Evolutionary conservation across 805 yeast species (phyloP), one percentile per base, ranked within the genome.

Genomic region (Huiozyma sinensis): DNA sequence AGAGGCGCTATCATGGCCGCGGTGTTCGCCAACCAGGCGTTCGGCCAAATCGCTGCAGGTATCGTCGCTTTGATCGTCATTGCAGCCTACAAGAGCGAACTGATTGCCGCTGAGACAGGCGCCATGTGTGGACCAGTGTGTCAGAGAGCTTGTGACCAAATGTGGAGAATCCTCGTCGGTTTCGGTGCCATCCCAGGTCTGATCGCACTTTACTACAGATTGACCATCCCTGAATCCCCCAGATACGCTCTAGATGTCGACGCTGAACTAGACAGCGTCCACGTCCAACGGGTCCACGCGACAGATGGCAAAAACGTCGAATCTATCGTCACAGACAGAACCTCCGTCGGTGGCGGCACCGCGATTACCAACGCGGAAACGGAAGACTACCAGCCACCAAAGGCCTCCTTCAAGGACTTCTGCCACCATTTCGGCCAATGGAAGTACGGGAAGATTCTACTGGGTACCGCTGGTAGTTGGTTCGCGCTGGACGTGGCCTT

Each of bases 1-100:
- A 84, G 96, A 79, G 96, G 96, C 75, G 95, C 95, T 52, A 86
- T 86, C 56, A 87, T 87, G 95, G 88, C 85, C 61, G 95, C 95
- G 29, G 95, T 87, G 45, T 89, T 89, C 66, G 90, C 96, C 46
- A 88, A 88, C 72, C 97, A 89, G 71, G 97, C 96, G 67, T 78
- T 92, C 80, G 97, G 97, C 66, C 96, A 89, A 71, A 75, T 88
- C 48, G 60, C 79, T 13, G 95, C 87, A 48, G 95, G 90, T 77
- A 71, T 87, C 52, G 84, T 87, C 55, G 85, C 95, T 45, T 68
- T 87, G 49, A 60, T 84, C 46, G 73, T 78, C 60, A 83, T 85
- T 53, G 83, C 81, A 45, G 95, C 79, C 56, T 88, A 82, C 75
- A 84, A 83, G 64, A 64, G 69, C 52, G 71, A 71, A 35, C 69